Evolutionary conservation across 352 stramenopile genomes (phyloP), one percentile per base, ranked within the genome.

Genomic region (Thraustotheca clavata): DNA sequence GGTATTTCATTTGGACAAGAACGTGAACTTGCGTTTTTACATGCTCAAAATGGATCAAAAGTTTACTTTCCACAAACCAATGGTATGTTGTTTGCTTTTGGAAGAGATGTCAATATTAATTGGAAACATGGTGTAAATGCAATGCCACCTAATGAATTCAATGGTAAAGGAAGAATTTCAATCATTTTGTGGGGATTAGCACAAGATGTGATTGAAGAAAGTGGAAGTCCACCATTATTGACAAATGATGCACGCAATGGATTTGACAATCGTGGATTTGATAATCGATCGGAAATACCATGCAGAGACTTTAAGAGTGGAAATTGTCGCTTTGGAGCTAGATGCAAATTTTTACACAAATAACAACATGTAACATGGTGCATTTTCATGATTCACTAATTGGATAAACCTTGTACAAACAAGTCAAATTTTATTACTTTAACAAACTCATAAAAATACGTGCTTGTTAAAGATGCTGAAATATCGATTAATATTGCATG

Each of bases 51-150:
- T 22, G 86, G 87, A 52, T 87, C 80, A 0, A 87, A 91, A 26
- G 67, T 98, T 54, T 97, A 96, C 71, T 81, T 98, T 67, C 91
- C 93, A 47, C 93, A 98, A 75, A 81, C 83, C 7, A 95, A 98
- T 60, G 90, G 91, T 72, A 95, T 87, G 52, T 77, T 97, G 9
- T 97, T 97, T 75, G 86, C 83, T 22, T 97, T 98, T 69, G 74
- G 87, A 16, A 78, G 86, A n/a, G 91, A 97, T 76, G 95, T 89
- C 36, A 98, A 98, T 74, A 87, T 97, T 68, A 75, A 87, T 16
- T 97, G 88, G 88, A 94, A 86, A 68, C 93, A 97, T 69, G 93
- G 93, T 49, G 87, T 98, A 14, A 90, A 90, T 71, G 74, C 73
- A 26, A 69, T 97, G 16, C 71, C 90, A 52, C 80, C 96, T 67